Conservation (phyloP, 129 eudicot species). For the Apium graveolens region DNA sequence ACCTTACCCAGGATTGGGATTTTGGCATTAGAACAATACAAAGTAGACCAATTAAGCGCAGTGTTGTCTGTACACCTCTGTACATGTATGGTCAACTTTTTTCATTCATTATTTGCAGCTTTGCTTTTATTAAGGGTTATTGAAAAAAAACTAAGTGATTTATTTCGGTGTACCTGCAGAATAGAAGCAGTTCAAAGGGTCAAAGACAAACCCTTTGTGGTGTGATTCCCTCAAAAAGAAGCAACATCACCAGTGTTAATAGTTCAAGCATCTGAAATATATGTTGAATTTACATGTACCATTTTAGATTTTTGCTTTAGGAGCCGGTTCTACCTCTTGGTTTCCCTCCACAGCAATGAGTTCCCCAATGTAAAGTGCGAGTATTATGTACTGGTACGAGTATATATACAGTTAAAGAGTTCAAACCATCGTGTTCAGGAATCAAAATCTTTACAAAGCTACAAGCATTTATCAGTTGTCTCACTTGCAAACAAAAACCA, state of each 20-base stretch:
- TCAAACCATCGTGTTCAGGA: neutral
- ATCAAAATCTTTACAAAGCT: neutral
- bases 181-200: slow-evolving; percentile 9
- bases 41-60: neutral
- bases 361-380: neutral
- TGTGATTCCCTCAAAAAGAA: neutral
- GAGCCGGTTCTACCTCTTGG: neutral
- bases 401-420: neutral
- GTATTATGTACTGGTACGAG: neutral
- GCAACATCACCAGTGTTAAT: neutral
- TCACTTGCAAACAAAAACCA: no score
- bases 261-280: neutral
- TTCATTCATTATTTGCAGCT: neutral
- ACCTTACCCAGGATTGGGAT: neutral
- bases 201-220: neutral
- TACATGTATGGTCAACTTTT: slow-evolving; percentile 5
- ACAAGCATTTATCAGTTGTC: no score
- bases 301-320: neutral
- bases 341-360: neutral
- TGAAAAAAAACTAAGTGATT: neutral
- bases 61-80: slow-evolving; percentile 14
- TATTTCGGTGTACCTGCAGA: neutral
- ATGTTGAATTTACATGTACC: neutral
- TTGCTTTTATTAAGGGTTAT: neutral
- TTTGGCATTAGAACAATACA: slow-evolving; percentile 8